Percentiles rank a stretch among this genome's conserved stretches.
Conservation (phyloP, 2,329 filamentous ascomycete genomes). For the Emmonsia crescens region DNA sequence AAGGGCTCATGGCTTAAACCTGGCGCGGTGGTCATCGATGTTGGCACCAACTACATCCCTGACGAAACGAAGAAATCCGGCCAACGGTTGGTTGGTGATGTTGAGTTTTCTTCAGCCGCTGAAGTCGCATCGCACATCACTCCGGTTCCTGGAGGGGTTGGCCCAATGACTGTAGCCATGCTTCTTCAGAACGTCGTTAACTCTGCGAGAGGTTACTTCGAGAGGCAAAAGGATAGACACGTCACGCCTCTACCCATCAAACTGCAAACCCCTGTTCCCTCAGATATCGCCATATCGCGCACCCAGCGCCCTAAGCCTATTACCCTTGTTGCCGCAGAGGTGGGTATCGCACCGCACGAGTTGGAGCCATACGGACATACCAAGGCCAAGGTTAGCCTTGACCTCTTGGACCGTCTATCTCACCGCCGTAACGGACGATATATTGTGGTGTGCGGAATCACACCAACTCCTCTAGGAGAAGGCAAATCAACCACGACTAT, state of each 20-base stretch:
- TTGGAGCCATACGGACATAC: constrained; percentile 88
- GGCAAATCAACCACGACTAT: constrained; percentile 98
- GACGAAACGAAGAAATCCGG: constrained; percentile 87
- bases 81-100: constrained; percentile 83
- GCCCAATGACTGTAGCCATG: constrained; percentile 99
- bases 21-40: constrained; percentile 91
- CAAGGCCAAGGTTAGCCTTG: constrained; percentile 90
- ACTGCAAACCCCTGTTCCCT: constrained; percentile 72
- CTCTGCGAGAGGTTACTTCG: constrained; percentile 69
- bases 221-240: constrained; percentile 67
- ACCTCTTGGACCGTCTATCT: constrained; percentile 67
- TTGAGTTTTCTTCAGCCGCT: constrained; percentile 75
- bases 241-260: constrained; percentile 77
- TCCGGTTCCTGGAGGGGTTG: constrained; percentile 90
- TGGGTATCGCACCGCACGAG: constrained; percentile 81
- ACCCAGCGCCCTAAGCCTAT: constrained; percentile 88
- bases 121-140: constrained; percentile 89
- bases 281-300: constrained; percentile 85
- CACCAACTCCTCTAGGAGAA: constrained; percentile 89
- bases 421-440: constrained; percentile 86
- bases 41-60: constrained; percentile 91
- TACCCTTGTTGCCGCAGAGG: constrained; percentile 68
- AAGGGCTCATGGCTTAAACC: constrained; percentile 94
- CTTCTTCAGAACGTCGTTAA: constrained; percentile 90
- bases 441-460: constrained; percentile 88